These are phyloP conservation scores for Acidiella bohemica DNA, from an alignment of 495 filamentous ascomycete species.

Conservation along the genomic window DNA sequence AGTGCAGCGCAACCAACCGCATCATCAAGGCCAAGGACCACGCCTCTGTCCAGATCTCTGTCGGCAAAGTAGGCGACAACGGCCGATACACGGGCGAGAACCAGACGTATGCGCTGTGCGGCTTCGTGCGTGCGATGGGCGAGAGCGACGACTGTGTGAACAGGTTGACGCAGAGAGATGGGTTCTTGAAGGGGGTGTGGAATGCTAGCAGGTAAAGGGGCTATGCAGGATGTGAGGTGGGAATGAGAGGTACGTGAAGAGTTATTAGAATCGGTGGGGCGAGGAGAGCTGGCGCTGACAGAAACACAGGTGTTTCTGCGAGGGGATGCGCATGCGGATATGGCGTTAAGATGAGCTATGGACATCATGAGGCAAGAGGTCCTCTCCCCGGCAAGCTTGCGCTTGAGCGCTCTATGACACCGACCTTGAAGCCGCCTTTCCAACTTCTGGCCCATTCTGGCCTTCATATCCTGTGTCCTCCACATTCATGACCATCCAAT, in stretches of 20 bases:
- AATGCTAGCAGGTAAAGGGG: slow-evolving; percentile 57
- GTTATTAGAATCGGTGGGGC: background rate
- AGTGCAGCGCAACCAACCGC: slow-evolving; percentile 38
- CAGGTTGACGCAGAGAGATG: slow-evolving; percentile 86
- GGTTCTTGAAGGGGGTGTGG: slow-evolving; percentile 95
- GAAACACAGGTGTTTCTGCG: background rate
- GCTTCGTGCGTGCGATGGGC: slow-evolving; percentile 94
- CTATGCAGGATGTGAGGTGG: background rate
- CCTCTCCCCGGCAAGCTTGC: background rate
- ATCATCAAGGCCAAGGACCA: slow-evolving; percentile 97
- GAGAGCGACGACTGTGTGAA: slow-evolving; percentile 96
- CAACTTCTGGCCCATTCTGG: background rate
- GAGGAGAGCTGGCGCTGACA: background rate
- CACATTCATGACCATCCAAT: background rate
- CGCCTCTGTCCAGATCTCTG: slow-evolving; percentile 33
- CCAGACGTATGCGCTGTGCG: slow-evolving; percentile 92
- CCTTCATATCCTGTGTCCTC: background rate
- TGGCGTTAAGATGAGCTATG: background rate
- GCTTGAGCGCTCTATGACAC: background rate
- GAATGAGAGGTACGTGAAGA: slow-evolving; percentile 3
- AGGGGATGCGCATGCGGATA: background rate
- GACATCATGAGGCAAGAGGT: background rate
- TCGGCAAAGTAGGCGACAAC: slow-evolving; percentile 44
- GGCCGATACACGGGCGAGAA: slow-evolving; percentile 94
- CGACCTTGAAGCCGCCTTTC: background rate